Percentiles rank a stretch among this genome's conserved stretches.
Evolutionary conservation across 2,329 filamentous ascomycete genomes (phyloP).

Genomic region (Cadophora sp.): DNA sequence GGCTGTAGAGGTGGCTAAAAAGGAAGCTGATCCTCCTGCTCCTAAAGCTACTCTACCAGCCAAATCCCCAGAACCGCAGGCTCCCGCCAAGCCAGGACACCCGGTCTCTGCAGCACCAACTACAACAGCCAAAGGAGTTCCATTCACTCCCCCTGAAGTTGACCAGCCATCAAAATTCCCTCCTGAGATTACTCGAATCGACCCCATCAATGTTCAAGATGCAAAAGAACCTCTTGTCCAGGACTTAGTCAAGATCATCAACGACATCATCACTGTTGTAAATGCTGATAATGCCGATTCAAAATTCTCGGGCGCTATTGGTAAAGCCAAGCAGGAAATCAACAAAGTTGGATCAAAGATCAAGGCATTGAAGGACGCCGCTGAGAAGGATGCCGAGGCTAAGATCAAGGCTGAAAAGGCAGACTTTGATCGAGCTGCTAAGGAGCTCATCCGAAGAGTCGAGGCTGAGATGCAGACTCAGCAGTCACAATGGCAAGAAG

Average conservation of each 20-base stretch:
- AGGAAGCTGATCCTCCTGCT: constrained; percentile 40
- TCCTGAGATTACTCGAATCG: constrained; percentile 70
- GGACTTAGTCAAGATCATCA: constrained; percentile 92
- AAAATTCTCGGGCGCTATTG: constrained; percentile 79
- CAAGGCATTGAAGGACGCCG: constrained; percentile 71
- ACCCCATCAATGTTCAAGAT: constrained; percentile 76
- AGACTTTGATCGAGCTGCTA: constrained; percentile 87
- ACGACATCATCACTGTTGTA: constrained; percentile 92
- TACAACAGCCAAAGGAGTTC: constrained; percentile 20
- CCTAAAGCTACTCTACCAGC: constrained; percentile 30
- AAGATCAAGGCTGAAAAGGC: constrained; percentile 63
- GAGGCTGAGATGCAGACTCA: constrained; percentile 83
- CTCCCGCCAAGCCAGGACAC: constrained; percentile 31
- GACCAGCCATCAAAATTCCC: constrained; percentile 70
- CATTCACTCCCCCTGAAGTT: constrained; percentile 62
- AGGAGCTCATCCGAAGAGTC: constrained; percentile 86
- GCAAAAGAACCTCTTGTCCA: constrained; percentile 88
- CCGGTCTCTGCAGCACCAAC: constrained; percentile 19
- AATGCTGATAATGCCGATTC: constrained; percentile 82
- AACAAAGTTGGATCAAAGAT: constrained; percentile 81
- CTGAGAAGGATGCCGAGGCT: constrained; percentile 77
- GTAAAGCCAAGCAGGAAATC: constrained; percentile 86
- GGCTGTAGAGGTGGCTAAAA: constrained; percentile 45
- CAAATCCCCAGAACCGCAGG: constrained; percentile 36
- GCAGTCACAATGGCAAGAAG: constrained; percentile 81